phyloP scores from a whole-genome alignment of 139 green algal genomes.

The Tetratostichococcus sp. region DNA sequence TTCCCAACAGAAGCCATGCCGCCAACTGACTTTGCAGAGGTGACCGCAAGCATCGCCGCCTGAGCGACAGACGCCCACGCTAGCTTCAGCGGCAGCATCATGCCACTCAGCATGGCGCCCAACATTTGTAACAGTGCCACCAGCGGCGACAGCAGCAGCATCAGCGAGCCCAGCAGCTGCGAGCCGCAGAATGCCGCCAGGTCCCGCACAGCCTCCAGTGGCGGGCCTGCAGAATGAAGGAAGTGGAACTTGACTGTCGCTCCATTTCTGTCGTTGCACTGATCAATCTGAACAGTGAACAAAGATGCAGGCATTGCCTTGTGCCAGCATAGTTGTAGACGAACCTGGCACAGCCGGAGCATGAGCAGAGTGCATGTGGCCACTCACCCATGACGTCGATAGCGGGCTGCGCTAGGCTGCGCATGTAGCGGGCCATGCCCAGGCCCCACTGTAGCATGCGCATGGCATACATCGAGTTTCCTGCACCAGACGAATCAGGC shows the following conservation, averaged over 20 bases:
- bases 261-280: too few relatives aligned
- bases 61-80: not conserved
- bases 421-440: not conserved
- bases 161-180: not conserved
- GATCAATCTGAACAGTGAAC: too few relatives aligned
- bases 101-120: not conserved
- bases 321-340: too few relatives aligned
- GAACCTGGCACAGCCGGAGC: not conserved
- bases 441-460: not conserved
- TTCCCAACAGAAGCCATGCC: not conserved
- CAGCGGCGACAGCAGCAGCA: not conserved
- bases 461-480: not conserved
- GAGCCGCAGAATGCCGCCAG: not conserved
- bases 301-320: too few relatives aligned
- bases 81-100: conserved; percentile 3
- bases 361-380: not conserved
- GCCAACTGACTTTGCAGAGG: too few relatives aligned
- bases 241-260: too few relatives aligned
- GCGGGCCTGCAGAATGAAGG: not conserved
- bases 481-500: too few relatives aligned
- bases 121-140: not conserved
- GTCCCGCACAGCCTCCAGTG: not conserved
- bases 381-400: not conserved
- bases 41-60: not conserved
- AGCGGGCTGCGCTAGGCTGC: not conserved